Base-by-base conservation (phyloP, 2,329 filamentous ascomycete species). In the Kalaharituber pfeilii region DNA sequence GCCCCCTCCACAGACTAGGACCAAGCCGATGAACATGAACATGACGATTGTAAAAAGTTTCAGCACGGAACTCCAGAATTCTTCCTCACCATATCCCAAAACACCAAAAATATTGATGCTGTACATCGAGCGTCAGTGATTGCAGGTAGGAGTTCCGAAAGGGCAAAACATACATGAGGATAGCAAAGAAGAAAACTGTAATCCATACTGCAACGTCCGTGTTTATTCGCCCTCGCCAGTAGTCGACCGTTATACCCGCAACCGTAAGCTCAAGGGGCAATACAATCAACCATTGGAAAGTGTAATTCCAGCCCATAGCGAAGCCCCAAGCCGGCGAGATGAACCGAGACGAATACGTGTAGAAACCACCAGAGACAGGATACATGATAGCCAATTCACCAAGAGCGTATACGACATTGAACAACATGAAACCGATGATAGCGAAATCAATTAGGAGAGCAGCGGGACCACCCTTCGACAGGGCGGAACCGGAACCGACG, bases 261-360 rank as follows among this genome's bases (percentile, higher is more conserved):
- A 52, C 56, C 8, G 53, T 58, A 20, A 49, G 51, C 24, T 56
- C 56, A 28, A 52, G 56, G 6, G 53, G 47, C 39, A 58, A 53
- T 22, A 52, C 56, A 20, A 52, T 52, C 33, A 54, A 20, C 56
- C 56, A 58, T 44, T 53, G 5, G 26, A 26, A 86, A 80, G 81
- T 88, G 68, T 88, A 88, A 56, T 85, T 80, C 83, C 83, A 88
- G 20, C 72, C 70, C 20, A 76, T 63, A 1, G 72, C 70, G 52
- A 74, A 75, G 28, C 70, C 72, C 7, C 72, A 66, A 1, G 71
- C 70, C 30, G 70, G 69, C 53, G 73, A 71, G 50, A 73, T 71
- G 54, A 69, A 74, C n/a, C 72, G 69, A 18, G 70, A 66, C 8
- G 72, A 72, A 50, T 74, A 75, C 24, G 73, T 66, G 4, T 72